phyloP scores from a whole-genome alignment of 257 asterid genomes.

The Rubia yunnanensis region DNA sequence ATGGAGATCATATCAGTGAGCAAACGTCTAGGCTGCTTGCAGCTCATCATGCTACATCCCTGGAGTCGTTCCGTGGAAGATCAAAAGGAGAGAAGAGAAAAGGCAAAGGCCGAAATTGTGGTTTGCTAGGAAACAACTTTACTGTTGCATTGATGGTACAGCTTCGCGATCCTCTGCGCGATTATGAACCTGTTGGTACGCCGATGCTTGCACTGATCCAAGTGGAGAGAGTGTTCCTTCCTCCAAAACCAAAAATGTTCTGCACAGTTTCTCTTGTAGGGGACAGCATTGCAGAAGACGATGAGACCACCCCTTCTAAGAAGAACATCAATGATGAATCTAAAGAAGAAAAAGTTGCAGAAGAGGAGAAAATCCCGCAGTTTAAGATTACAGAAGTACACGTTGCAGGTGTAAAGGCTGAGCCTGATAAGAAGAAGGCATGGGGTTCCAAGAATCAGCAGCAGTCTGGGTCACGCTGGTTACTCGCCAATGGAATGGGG shows the following conservation, averaged over 20 bases:
- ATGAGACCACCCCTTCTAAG: conserved; percentile 18
- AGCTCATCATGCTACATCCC: conserved; percentile 78
- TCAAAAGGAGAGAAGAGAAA: conserved; percentile 72
- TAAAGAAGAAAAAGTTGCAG: conserved; percentile 33
- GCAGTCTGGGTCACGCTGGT: conserved; percentile 91
- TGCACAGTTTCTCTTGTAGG: conserved; percentile 42
- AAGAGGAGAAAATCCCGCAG: conserved; percentile 51
- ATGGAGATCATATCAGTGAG: conserved; percentile 57
- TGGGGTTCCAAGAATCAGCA: conserved; percentile 83
- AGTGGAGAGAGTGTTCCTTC: conserved; percentile 85
- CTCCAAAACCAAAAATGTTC: conserved; percentile 78
- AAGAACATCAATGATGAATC: conserved; percentile 28
- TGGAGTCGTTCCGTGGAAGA: conserved; percentile 56
- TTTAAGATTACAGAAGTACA: conserved; percentile 76
- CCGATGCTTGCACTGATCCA: conserved; percentile 97
- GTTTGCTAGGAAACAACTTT: conserved; percentile 83
- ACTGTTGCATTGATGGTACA: conserved; percentile 95
- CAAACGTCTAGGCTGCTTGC: conserved; percentile 72
- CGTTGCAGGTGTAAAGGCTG: conserved; percentile 69
- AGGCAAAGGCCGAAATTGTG: conserved; percentile 56
- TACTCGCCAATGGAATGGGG: conserved; percentile 98
- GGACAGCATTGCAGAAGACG: conserved; percentile 31
- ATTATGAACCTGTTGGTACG: conserved; percentile 86
- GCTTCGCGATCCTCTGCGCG: conserved; percentile 82
- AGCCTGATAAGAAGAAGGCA: conserved; percentile 58